phyloP scores from a whole-genome alignment of 768 basidiomycete species.

The Xerocomus potaroensis region DNA sequence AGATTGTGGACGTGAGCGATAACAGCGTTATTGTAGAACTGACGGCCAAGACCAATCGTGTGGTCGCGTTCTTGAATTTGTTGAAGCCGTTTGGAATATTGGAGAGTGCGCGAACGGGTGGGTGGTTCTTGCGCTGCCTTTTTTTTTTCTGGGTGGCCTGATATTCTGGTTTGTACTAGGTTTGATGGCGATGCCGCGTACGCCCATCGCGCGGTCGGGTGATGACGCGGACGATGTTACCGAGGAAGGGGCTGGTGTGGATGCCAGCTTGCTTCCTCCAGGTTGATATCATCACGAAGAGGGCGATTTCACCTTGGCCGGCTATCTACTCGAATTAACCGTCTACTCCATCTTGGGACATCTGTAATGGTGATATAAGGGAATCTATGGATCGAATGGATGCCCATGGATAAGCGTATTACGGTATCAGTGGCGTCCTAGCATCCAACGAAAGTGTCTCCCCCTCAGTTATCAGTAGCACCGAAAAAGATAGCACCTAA shows the following conservation, averaged over 20 bases:
- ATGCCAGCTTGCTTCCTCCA: conserved; percentile 90
- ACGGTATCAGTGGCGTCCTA: too few relatives aligned
- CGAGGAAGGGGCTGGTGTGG: conserved; percentile 59
- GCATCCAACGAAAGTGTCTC: too few relatives aligned
- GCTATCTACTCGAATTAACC: neutral
- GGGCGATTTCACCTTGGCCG: too few relatives aligned
- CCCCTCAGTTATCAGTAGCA: too few relatives aligned
- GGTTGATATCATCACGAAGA: conserved; percentile 56
- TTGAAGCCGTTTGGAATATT: conserved; percentile 94
- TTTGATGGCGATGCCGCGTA: conserved; percentile 97
- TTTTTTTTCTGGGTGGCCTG: neutral
- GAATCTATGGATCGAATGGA: neutral
- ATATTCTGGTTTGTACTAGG: conserved; percentile 41
- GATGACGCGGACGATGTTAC: conserved; percentile 56
- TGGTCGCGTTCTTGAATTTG: conserved; percentile 89
- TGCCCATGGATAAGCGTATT: too few relatives aligned
- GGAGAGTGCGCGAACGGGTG: conserved; percentile 92
- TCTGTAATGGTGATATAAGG: neutral
- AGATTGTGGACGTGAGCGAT: conserved; percentile 92
- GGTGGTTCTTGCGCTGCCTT: conserved; percentile 19
- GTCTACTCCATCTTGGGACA: neutral
- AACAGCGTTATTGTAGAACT: conserved; percentile 94
- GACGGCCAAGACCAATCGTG: conserved; percentile 85
- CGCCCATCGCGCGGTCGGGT: conserved; percentile 64
- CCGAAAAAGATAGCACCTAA: too few relatives aligned